These are phyloP conservation scores for Phytophthora tentaculata DNA, from an alignment of 352 stramenopile species.

Conservation along the genomic window DNA sequence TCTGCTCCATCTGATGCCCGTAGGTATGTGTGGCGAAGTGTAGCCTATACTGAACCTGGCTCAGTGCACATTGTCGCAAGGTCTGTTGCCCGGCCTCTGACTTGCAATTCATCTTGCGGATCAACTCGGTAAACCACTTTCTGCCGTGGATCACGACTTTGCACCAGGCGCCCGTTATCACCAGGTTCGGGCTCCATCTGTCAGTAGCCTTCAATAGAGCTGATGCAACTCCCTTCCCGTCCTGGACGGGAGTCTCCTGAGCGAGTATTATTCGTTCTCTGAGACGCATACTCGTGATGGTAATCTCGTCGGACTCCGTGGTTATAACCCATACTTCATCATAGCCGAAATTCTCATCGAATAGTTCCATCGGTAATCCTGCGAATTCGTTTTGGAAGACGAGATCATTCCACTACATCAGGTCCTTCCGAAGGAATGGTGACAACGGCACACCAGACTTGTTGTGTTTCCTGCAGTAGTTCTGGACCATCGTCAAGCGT, in stretches of 20 bases:
- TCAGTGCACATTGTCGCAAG: not conserved
- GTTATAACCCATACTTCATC: not conserved
- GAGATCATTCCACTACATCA: not conserved
- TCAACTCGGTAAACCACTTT: not conserved
- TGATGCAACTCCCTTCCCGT: not conserved
- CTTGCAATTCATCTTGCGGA: slow-evolving; percentile 5
- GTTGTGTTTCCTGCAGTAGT: no score
- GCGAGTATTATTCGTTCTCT: not conserved
- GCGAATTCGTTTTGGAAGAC: slow-evolving; percentile 9
- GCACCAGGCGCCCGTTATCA: not conserved
- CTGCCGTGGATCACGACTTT: not conserved
- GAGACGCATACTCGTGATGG: not conserved
- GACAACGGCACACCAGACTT: not conserved
- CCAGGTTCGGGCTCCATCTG: not conserved
- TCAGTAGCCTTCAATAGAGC: not conserved
- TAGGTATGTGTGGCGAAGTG: not conserved
- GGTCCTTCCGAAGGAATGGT: not conserved
- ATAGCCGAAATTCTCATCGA: not conserved
- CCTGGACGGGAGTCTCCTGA: not conserved
- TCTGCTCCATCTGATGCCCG: not conserved
- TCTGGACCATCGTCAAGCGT: not conserved
- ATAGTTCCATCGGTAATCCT: slow-evolving; percentile 3
- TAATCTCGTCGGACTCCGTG: not conserved
- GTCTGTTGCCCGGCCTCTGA: not conserved
- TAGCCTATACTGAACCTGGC: slow-evolving; percentile 1